These are phyloP conservation scores for Pezicula rhizophila DNA, from an alignment of 2,329 filamentous ascomycete species.

Conservation along the genomic window DNA sequence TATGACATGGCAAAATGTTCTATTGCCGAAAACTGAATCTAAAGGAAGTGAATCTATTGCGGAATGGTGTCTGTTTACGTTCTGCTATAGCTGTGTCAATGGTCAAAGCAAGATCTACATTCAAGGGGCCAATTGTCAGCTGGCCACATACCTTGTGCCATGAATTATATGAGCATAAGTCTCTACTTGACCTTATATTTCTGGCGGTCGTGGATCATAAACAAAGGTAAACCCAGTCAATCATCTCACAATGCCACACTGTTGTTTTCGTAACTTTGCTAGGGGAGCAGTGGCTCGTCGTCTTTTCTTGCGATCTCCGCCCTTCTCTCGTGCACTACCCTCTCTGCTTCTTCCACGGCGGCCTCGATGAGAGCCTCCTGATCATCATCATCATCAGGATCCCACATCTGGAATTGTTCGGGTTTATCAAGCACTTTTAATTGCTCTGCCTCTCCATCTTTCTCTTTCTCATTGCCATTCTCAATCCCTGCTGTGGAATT, in stretches of 20 bases:
- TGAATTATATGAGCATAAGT: no score
- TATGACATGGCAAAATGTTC: no score
- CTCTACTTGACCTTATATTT: background rate
- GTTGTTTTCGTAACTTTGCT: slow-evolving; percentile 38
- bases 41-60: no score
- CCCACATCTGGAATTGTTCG: slow-evolving; percentile 32
- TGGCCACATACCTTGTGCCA: no score
- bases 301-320: slow-evolving; percentile 24
- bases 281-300: slow-evolving; percentile 49
- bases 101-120: no score
- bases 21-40: no score
- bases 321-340: slow-evolving; percentile 21
- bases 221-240: background rate
- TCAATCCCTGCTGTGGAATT: slow-evolving; percentile 4
- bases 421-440: slow-evolving; percentile 13
- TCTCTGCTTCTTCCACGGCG: slow-evolving; percentile 38
- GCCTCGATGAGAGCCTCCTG: slow-evolving; percentile 44
- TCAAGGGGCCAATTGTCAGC: no score
- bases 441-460: slow-evolving; percentile 1
- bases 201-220: background rate
- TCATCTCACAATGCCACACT: background rate
- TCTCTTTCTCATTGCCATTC: background rate
- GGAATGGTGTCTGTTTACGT: no score
- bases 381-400: slow-evolving; percentile 35
- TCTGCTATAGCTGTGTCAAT: no score